Evolutionary conservation across 2,329 filamentous ascomycete species (phyloP).

Genomic region (Scedosporium boydii): DNA sequence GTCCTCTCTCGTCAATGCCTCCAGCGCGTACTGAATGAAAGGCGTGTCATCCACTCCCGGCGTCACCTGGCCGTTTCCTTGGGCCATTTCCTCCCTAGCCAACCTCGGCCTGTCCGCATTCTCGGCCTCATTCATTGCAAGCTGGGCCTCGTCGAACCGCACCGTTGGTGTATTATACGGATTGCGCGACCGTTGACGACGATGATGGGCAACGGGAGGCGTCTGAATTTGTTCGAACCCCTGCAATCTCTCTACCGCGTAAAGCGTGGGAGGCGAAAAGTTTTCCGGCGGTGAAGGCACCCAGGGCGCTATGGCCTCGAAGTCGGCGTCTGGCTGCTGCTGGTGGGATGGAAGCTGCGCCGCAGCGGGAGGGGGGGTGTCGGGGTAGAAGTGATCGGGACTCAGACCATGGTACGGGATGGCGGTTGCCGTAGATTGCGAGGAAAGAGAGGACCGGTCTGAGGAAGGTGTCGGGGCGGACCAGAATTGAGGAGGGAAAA

Average conservation of each 20-base stretch:
- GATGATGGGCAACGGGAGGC: not conserved
- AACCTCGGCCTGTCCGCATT: constrained; percentile 20
- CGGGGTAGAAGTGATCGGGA: constrained; percentile 6
- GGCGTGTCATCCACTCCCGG: constrained; percentile 77
- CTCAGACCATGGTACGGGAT: constrained; percentile 3
- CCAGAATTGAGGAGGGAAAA: constrained; percentile 5
- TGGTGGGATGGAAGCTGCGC: not conserved
- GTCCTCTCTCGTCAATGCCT: constrained; percentile 70
- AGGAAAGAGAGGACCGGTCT: not conserved
- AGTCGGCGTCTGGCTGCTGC: not conserved
- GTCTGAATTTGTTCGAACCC: not conserved
- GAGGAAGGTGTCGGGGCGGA: constrained; percentile 3
- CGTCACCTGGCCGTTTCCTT: constrained; percentile 41
- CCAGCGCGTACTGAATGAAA: constrained; percentile 82
- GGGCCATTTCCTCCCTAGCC: not conserved
- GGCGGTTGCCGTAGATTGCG: not conserved
- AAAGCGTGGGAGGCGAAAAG: not conserved
- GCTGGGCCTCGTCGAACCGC: constrained; percentile 28
- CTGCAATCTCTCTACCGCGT: not conserved
- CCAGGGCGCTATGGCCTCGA: not conserved
- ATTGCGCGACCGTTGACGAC: not conserved
- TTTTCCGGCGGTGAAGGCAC: constrained; percentile 2
- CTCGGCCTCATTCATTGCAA: constrained; percentile 27
- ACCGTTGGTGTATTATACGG: constrained; percentile 11
- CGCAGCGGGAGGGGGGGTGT: not conserved